Base-by-base conservation (phyloP, 306 rosid species). In the Cyamopsis tetragonoloba region DNA sequence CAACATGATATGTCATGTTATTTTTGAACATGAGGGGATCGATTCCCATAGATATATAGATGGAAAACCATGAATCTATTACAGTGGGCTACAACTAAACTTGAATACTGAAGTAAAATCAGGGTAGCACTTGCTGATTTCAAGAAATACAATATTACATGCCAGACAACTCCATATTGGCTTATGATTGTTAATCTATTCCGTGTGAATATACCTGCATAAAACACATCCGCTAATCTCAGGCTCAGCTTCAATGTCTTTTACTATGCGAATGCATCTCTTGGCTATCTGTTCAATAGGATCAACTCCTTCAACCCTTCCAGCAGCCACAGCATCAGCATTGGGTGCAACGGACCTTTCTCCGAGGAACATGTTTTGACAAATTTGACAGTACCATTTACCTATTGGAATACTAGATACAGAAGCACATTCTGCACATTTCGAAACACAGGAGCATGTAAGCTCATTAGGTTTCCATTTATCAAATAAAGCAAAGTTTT, bases 231-330 rank as follows among this genome's bases (percentile, higher is more conserved):
- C 99, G 68, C 88, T 85, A 24, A 90, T 82, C 76, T 93, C 97
- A 55, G 85, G 81, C 76, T 93, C 97, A 55, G 85, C 85, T 22
- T 88, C 96, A 39, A 86, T 72, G 70, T 90, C 86, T 77, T 81
- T 88, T 28, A 90, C 97, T 50, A 93, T 88, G 64, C 99, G 96
- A 65, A 90, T 91, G 75, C 99, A 90, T 85, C 98, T 86, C 77
- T 77, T 78, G 74, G 88, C 70, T 74, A 90, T 93, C 76, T 90
- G 82, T 72, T 93, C 96, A 39, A 90, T 88, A 66, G 97, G 92
- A 81, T 88, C 99, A 70, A 88, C 85, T 68, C 99, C 97, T 63
- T 79, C 72, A 63, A 86, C 82, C 81, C 97, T 88, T 75, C 96
- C 99, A 54, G 97, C 95, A 8, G 97, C 99, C 70, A 90, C 82